phyloP scores from a whole-genome alignment of 2,329 filamentous ascomycete species.

The Aspergillus fumigatiaffinis region DNA sequence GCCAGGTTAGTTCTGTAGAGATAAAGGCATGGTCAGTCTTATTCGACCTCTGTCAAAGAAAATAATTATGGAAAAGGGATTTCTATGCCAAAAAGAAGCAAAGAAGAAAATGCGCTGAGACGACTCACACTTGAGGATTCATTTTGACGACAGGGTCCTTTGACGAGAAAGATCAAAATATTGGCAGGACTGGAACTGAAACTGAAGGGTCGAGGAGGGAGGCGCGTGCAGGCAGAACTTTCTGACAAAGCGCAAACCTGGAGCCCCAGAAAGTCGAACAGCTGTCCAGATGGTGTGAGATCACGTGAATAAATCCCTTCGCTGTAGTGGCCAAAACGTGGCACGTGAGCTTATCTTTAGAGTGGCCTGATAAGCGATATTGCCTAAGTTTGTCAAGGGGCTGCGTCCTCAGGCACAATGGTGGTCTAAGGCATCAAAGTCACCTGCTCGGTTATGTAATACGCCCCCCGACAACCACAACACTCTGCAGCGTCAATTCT shows the following conservation, averaged over 20 bases:
- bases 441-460: constrained; percentile 17
- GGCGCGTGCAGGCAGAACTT: constrained; percentile 19
- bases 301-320: constrained; percentile 15
- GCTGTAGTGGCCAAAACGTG: not conserved
- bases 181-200: constrained; percentile 3
- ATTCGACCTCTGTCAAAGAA: not conserved
- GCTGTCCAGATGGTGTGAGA: constrained; percentile 18
- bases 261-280: constrained; percentile 21
- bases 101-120: not conserved
- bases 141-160: constrained; percentile 45
- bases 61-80: not conserved
- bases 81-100: not conserved
- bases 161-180: constrained; percentile 11
- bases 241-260: constrained; percentile 9
- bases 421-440: constrained; percentile 4
- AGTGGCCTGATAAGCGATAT: not conserved
- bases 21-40: constrained; percentile 11
- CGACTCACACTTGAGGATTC: constrained; percentile 61
- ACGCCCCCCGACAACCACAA: constrained; percentile 9
- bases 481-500: constrained; percentile 12
- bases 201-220: constrained; percentile 8
- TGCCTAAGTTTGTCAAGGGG: constrained; percentile 2
- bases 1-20: constrained; percentile 74
- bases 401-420: constrained; percentile 9
- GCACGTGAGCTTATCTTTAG: not conserved